Evolutionary conservation across 345 rosid genomes (phyloP).

Genomic region (Draba incana): DNA sequence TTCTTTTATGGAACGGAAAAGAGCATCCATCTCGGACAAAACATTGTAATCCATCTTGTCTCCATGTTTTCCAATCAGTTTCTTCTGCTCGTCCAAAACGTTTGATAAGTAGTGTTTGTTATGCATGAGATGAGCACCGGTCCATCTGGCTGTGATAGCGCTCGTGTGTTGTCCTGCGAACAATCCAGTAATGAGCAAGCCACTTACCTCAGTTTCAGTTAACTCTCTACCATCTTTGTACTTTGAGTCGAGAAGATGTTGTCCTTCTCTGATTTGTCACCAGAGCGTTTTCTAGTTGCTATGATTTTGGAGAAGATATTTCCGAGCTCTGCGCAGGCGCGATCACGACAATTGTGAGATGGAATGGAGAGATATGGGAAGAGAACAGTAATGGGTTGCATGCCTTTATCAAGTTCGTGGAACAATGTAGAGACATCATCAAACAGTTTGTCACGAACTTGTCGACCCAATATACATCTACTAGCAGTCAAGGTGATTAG

Average conservation of each 20-base stretch:
- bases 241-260: conserved; percentile 91
- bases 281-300: conserved; percentile 67
- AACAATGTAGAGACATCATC: conserved; percentile 78
- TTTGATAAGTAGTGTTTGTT: conserved; percentile 60
- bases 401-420: conserved; percentile 83
- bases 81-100: conserved; percentile 78
- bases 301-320: conserved; percentile 76
- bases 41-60: conserved; percentile 85
- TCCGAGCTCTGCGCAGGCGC: conserved; percentile 79
- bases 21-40: conserved; percentile 87
- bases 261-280: conserved; percentile 79
- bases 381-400: conserved; percentile 81
- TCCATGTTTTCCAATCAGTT: conserved; percentile 71
- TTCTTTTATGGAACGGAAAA: conserved; percentile 91
- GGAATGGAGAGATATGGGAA: conserved; percentile 84
- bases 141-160: conserved; percentile 97
- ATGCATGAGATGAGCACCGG: conserved; percentile 84
- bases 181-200: conserved; percentile 92
- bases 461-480: conserved; percentile 77
- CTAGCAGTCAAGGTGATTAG: conserved; percentile 80
- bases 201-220: conserved; percentile 83
- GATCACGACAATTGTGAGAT: conserved; percentile 85
- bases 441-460: conserved; percentile 80
- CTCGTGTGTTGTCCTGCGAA: conserved; percentile 99
- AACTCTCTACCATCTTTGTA: conserved; percentile 90